Evolutionary conservation across 202 grass and related monocot species (phyloP), one percentile per base, ranked within the genome.

Genomic region (Digitaria exilis): DNA sequence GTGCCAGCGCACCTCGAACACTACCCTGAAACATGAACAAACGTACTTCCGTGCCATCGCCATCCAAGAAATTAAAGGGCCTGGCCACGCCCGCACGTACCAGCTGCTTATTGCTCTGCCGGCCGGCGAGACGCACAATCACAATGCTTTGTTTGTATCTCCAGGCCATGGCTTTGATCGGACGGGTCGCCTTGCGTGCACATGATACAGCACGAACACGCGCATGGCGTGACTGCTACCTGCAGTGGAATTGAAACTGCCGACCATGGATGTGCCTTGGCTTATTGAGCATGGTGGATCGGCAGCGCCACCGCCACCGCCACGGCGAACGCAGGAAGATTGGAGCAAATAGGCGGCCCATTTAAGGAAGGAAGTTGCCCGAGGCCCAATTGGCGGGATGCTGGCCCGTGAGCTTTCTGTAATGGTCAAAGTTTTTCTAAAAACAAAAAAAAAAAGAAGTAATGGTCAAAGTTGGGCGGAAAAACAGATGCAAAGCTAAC

Each of bases 1-100:
- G 31, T 21, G 71, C 50, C 85, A 78, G 21, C 43, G 35, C 65
- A 6, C 32, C 25, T 62, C 32, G 2, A 15, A 76, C 31, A 42
- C 34, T 9, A 22, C 51, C 19, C 19, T 26, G 32, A 9, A n/a
- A 17, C 19, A 65, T n/a, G 35, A 65, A 57, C 86, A 83, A 49
- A 45, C 26, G 86, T 84, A 78, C 80, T 59, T 66, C 66, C 80
- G 86, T 84, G 48, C 49, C 74, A 49, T 79, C 86, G 74, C 86
- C 65, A 49, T 88, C 73, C 30, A 17, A 3, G 1, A 1, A 22
- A n/a, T n/a, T n/a, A n/a, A n/a, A n/a, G 16, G 59, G 24, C 44
- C 13, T n/a, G 55, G 22, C 55, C 52, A 0, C 7, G 21, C 51
- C 51, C 35, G 55, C 5, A 30, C 67, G 42, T 17, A 45, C 67